These are phyloP conservation scores for Ustanciosporium gigantosporum DNA, from an alignment of 1,284 basidiomycete genomes.

Conservation along the genomic window DNA sequence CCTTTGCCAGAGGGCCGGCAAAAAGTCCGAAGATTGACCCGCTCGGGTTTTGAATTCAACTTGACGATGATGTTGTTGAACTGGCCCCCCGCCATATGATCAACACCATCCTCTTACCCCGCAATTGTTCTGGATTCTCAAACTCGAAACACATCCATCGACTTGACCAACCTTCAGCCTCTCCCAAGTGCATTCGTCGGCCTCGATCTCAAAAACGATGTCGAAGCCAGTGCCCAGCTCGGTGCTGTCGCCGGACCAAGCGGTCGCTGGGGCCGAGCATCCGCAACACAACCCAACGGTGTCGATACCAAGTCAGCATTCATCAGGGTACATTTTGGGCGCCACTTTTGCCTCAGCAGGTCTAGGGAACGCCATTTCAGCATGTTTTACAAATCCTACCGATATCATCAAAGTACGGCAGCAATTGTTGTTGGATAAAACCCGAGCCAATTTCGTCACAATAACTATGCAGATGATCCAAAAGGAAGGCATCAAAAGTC, in stretches of 20 bases:
- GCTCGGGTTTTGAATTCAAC: too few species aligned
- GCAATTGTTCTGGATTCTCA: too few species aligned
- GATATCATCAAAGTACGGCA: conserved; percentile 53
- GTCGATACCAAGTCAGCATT: conserved; percentile 3
- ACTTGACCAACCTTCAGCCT: too few species aligned
- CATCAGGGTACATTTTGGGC: conserved; percentile 12
- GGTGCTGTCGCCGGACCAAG: conserved; percentile 18
- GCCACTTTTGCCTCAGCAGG: conserved; percentile 45
- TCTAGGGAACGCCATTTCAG: conserved; percentile 42
- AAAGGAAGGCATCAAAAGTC: conserved; percentile 23
- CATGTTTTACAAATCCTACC: conserved; percentile 43
- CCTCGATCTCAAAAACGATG: too few species aligned
- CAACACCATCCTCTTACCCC: too few species aligned
- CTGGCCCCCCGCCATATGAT: too few species aligned
- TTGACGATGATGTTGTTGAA: too few species aligned
- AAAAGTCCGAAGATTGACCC: too few species aligned
- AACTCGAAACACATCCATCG: too few species aligned
- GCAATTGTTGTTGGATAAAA: conserved; percentile 33
- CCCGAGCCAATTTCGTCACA: conserved; percentile 28
- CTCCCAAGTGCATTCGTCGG: too few species aligned
- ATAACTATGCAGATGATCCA: conserved; percentile 28
- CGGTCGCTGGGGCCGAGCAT: conserved; percentile 19
- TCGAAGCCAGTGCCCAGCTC: conserved; percentile 8
- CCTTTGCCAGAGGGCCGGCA: too few species aligned
- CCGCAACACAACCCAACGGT: conserved; percentile 16